phyloP scores from a whole-genome alignment of 176 grass and related monocot species.

The Oryza meridionalis region DNA sequence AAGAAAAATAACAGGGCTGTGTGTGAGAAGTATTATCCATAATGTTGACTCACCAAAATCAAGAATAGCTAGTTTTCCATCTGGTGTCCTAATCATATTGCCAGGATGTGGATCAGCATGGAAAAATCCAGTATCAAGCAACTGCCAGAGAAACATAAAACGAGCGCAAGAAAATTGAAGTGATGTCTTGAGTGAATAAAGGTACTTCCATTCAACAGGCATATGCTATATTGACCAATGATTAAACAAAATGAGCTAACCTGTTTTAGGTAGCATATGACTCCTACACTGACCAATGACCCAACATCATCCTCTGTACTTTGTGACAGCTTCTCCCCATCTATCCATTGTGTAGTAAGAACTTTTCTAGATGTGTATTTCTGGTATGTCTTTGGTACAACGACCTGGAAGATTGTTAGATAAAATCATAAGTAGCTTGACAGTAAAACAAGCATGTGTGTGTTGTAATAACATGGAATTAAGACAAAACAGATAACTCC shows the following conservation, averaged over 20 bases:
- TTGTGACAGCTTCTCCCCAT: conserved; percentile 93
- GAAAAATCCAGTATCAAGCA: conserved; percentile 98
- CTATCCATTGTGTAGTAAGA: conserved; percentile 89
- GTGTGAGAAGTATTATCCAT: conserved; percentile 1
- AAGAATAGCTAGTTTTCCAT: conserved; percentile 98
- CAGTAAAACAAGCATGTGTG: background rate
- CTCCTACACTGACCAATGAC: conserved; percentile 89
- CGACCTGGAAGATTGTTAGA: conserved; percentile 57
- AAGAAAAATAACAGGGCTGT: background rate
- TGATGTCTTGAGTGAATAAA: background rate
- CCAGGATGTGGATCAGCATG: conserved; percentile 98
- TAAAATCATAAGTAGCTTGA: background rate
- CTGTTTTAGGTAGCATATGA: conserved; percentile 99
- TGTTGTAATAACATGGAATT: background rate
- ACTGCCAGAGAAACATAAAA: conserved; percentile 49
- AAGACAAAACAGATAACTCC: background rate
- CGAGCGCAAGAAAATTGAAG: background rate
- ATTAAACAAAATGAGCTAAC: conserved; percentile 34
- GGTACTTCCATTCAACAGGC: background rate
- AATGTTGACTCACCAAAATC: conserved; percentile 81
- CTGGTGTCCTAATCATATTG: conserved; percentile 97
- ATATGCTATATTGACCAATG: background rate
- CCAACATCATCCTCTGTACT: conserved; percentile 93
- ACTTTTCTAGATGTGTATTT: conserved; percentile 97
- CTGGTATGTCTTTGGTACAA: conserved; percentile 83